Conservation (phyloP, 2,329 filamentous ascomycete genomes). For the Penicillium corylophilum region DNA sequence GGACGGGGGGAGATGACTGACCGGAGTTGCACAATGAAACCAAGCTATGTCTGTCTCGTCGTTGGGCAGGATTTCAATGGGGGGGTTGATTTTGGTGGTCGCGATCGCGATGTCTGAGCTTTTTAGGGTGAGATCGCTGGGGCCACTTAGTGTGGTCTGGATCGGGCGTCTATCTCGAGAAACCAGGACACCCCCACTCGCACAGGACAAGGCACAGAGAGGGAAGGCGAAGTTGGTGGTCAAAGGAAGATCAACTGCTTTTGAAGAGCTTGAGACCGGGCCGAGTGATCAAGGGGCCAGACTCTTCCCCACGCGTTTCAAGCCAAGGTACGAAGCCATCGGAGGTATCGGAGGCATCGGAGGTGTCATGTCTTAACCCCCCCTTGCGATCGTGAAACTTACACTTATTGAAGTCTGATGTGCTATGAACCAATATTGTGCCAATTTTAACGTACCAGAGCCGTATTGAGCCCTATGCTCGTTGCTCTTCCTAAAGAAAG, state of each 20-base stretch:
- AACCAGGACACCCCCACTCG: neutral
- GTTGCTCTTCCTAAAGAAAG: neutral
- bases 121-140: constrained; percentile 11
- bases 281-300: constrained; percentile 7
- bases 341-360: neutral
- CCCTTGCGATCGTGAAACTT: neutral
- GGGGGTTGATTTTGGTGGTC: constrained; percentile 5
- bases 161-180: constrained; percentile 17
- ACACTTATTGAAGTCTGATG: neutral
- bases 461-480: neutral
- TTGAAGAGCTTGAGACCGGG: neutral
- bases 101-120: constrained; percentile 17
- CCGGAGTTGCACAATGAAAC: constrained; percentile 9
- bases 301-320: constrained; percentile 3
- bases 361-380: neutral
- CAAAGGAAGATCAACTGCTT: neutral
- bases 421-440: neutral
- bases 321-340: neutral
- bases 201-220: neutral
- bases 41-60: neutral
- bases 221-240: neutral
- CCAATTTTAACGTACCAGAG: neutral
- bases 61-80: constrained; percentile 16
- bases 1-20: constrained; percentile 7
- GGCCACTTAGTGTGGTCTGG: constrained; percentile 17